Base-by-base conservation (phyloP, 169 alveolate species). In the Cryptosporidium bovis region DNA sequence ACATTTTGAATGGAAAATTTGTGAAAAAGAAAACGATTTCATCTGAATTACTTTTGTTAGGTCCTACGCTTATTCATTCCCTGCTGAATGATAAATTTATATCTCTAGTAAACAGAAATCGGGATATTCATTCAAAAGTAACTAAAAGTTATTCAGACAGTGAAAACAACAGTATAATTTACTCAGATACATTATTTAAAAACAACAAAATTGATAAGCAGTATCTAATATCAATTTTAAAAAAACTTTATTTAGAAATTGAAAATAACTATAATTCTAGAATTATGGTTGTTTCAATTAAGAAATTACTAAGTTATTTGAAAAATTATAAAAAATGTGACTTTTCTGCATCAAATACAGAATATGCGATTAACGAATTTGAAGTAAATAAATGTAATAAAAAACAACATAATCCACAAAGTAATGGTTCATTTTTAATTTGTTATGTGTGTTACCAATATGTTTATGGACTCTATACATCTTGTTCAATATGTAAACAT, bases 391-490 rank as follows among this genome's bases (percentile, higher is more conserved):
- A 55, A 55, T 55, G 12, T 20, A 20, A 18, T 13, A 55, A 55
- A 13, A 27, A 55, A 55, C 24, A 7, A 18, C 8, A 55, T 7
- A 7, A 13, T 55, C n/a, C 44, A 6, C 4, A 53, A 53, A 53
- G 64, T 13, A 16, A 13, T 48, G 29, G 12, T 5, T 20, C 64
- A 5, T 53, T 7, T 53, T 62, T n/a, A 34, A 13, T 5, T 18
- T 77, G 87, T 16, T 3, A 44, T 31, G 40, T 77, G n/a, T 77
- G 87, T 62, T 34, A 24, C 10, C 77, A 77, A 16, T 56, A 65
- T 24, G 87, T 77, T 27, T 77, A 34, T 60, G 87, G 77, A 8
- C 60, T 77, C 15, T 77, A 77, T 62, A 60, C 87, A 13, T 71
- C 77, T n/a, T 77, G 87, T 62, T 0, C 18, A 40, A 34, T 3